phyloP scores from a whole-genome alignment of 257 asterid species.

The Rubia yunnanensis region DNA sequence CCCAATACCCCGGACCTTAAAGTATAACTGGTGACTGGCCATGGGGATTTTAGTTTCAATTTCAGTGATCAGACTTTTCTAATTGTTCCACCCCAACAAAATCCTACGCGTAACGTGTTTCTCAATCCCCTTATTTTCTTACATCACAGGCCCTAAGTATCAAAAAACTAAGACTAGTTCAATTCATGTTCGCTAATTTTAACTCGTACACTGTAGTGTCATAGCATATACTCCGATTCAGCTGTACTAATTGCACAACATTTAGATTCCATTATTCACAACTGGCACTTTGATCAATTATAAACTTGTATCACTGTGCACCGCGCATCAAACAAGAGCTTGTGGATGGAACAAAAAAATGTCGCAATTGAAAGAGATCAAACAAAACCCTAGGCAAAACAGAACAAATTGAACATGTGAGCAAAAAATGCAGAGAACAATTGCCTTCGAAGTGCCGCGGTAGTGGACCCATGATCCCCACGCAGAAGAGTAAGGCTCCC shows the following conservation, averaged over 20 bases:
- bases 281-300: background rate
- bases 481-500: constrained; percentile 91
- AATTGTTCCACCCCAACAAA: background rate
- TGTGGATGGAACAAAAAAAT: background rate
- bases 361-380: background rate
- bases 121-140: background rate
- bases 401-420: background rate
- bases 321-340: constrained; percentile 3
- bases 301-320: background rate
- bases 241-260: background rate
- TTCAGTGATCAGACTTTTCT: too few relatives aligned
- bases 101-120: background rate
- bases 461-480: constrained; percentile 99
- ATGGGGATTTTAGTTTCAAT: too few relatives aligned
- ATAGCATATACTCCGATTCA: too few relatives aligned
- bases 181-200: too few relatives aligned
- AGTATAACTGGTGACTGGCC: background rate
- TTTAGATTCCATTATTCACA: too few relatives aligned
- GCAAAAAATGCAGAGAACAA: background rate
- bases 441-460: constrained; percentile 76
- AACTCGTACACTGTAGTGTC: background rate
- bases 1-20: too few relatives aligned
- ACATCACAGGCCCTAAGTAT: background rate
- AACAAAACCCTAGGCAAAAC: background rate
- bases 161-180: background rate